Evolutionary conservation across 768 basidiomycete genomes (phyloP), one percentile per base, ranked within the genome.

Genomic region (Favolaschia claudopus): DNA sequence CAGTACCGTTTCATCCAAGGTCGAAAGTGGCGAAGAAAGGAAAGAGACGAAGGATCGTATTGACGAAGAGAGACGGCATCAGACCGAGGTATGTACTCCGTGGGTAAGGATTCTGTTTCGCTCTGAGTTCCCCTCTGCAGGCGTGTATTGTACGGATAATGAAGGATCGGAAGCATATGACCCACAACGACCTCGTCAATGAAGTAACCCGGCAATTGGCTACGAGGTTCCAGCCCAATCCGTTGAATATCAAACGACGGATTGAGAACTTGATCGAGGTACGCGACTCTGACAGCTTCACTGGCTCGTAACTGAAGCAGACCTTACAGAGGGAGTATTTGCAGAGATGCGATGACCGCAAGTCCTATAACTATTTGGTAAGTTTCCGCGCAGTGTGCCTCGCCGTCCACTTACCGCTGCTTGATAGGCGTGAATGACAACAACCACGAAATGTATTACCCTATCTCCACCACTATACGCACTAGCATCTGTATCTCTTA

Each of bases 141-240:
- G 97, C 97, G 1, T 98, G 94, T 69, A 91, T 99, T 62, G 97
- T 99, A 24, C 89, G 97, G 29, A 88, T 98, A 27, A 99, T 99
- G 96, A 99, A 99, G 76, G 89, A 94, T 70, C 80, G 95, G 53
- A 98, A 98, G 71, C 84, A 85, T 51, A 89, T 99, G 87, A 76
- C 81, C 7, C 94, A 98, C 68, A 93, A 87, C 58, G 93, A 95
- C 54, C 83, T 99, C 14, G 81, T 98, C 59, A 91, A 89, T 65
- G 96, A 99, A 74, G 94, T 95, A 31, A 93, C 93, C 40, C 85
- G 87, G 20, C 96, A 98, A 66, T 76, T 99, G 4, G 80, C 91
- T 19, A 79, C 79, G 55, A 87, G 96, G 5, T 99, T 99, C 81
- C 85, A 84, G 45, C 96, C 96, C 0, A 89, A 93, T 62, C 91